Conservation (phyloP, 2,329 filamentous ascomycete species). For the Trichoderma koningiopsis region DNA sequence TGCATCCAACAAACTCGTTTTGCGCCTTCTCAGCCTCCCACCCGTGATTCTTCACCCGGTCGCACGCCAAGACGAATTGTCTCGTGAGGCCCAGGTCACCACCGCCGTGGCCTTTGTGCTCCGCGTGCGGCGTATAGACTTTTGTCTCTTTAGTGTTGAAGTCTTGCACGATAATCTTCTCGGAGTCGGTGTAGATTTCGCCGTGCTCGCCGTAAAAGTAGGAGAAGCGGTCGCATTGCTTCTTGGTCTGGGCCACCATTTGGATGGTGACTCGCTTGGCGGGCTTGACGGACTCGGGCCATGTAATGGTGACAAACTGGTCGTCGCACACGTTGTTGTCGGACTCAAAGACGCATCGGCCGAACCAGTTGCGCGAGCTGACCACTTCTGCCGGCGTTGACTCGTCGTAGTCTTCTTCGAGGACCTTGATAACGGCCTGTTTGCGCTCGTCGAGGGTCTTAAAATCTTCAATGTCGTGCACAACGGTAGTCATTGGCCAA, state of each 20-base stretch:
- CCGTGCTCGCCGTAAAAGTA: conserved; percentile 84
- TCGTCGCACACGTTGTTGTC: conserved; percentile 96
- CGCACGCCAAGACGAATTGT: conserved; percentile 81
- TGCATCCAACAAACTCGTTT: conserved; percentile 74
- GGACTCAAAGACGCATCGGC: conserved; percentile 90
- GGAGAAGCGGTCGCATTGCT: conserved; percentile 83
- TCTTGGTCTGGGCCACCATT: conserved; percentile 89
- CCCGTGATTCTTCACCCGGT: conserved; percentile 72
- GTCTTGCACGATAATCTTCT: conserved; percentile 72
- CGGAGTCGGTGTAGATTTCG: conserved; percentile 83
- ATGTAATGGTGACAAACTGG: conserved; percentile 83
- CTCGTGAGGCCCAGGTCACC: conserved; percentile 63
- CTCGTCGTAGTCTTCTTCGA: conserved; percentile 57
- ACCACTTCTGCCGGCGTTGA: conserved; percentile 51
- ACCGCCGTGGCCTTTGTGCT: conserved; percentile 45
- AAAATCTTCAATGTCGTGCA: conserved; percentile 86
- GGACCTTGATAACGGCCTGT: conserved; percentile 46
- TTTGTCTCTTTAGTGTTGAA: conserved; percentile 42
- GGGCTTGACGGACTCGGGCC: conserved; percentile 69
- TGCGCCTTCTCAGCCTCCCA: conserved; percentile 73
- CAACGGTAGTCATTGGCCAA: conserved; percentile 89
- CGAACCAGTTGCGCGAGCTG: conserved; percentile 72
- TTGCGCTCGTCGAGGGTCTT: conserved; percentile 46
- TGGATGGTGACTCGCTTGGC: conserved; percentile 89
- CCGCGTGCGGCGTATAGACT: conserved; percentile 37